Base-by-base conservation (phyloP, 1,284 basidiomycete species). In the Ustilago nuda region DNA sequence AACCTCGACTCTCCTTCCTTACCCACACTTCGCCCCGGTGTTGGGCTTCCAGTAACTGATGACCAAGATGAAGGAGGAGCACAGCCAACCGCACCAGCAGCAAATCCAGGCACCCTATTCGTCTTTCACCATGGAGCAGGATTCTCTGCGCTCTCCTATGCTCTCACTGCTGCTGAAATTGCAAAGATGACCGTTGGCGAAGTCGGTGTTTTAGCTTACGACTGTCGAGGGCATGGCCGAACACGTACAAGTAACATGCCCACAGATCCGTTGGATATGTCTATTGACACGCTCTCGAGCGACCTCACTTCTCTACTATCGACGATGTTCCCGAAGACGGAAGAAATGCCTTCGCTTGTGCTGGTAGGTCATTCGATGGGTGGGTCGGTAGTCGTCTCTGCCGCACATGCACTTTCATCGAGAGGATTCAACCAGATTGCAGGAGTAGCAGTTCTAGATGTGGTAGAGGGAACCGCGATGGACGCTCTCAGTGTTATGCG, bases 391-490 rank as follows among this genome's bases (percentile, higher is more conserved):
- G 81, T 79, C 13, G 76, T 79, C 2, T 69, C 81, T 12, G 76
- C 81, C 2, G 74, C 76, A 4, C 76, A 81, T 36, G 68, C 69
- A 8, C 66, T 85, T 0, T 61, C 69, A 4, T 51, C 57, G 12
- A 56, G 63, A 15, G 52, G 62, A 19, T 64, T 73, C 27, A 62
- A 58, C 8, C 65, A 61, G 1, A 88, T 98, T 0, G 89, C 90
- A 0, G 96, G 97, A 0, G 92, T 98, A 1, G 90, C 91, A 0
- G 94, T 98, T 1, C 88, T 99, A 1, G 97, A 99, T 80, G 94
- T 98, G 8, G 97, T 99, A 0, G 96, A 99, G 89, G 96, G 95
- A 8, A 94, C 94, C n/a, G 95, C 97, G 0, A 88, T 98, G 41
- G 94, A 96, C 53, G 93, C 95, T 0, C 89, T 99, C 8, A 92